Conservation (phyloP, 2,329 filamentous ascomycete species). For the Colletotrichum horii region DNA sequence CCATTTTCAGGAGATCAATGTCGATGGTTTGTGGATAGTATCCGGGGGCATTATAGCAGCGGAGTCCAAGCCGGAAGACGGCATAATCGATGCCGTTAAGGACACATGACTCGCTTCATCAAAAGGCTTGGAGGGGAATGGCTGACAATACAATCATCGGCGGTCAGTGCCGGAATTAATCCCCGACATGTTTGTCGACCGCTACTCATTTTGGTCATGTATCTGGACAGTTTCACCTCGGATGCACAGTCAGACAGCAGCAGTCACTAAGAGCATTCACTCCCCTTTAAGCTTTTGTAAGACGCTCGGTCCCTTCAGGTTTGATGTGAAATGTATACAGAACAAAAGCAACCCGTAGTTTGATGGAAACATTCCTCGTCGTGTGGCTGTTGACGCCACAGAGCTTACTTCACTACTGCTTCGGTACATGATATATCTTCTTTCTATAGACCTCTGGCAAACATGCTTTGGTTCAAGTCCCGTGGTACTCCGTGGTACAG, state of each 20-base stretch:
- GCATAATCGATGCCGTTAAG: neutral
- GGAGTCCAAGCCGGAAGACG: neutral
- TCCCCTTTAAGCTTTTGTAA: too few species aligned
- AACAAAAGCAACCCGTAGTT: accelerated
- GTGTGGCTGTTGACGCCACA: neutral
- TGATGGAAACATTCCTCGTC: neutral
- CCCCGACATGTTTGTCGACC: neutral
- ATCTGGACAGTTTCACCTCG: neutral
- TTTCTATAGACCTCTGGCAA: neutral
- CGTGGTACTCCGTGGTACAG: neutral
- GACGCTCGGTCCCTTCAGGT: too few species aligned
- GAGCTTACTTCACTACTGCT: neutral
- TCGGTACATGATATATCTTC: neutral
- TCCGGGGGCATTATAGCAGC: neutral
- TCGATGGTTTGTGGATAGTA: neutral
- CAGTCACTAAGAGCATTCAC: too few species aligned
- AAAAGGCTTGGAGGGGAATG: neutral
- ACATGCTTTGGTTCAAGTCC: neutral
- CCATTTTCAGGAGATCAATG: neutral
- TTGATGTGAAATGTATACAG: neutral
- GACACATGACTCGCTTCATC: neutral
- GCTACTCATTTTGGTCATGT: neutral
- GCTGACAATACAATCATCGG: neutral
- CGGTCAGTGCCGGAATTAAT: neutral
- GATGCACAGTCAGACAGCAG: too few species aligned